Evolutionary conservation across 208 protist genomes (phyloP).

Genomic region (Trypanosoma scelopori): DNA sequence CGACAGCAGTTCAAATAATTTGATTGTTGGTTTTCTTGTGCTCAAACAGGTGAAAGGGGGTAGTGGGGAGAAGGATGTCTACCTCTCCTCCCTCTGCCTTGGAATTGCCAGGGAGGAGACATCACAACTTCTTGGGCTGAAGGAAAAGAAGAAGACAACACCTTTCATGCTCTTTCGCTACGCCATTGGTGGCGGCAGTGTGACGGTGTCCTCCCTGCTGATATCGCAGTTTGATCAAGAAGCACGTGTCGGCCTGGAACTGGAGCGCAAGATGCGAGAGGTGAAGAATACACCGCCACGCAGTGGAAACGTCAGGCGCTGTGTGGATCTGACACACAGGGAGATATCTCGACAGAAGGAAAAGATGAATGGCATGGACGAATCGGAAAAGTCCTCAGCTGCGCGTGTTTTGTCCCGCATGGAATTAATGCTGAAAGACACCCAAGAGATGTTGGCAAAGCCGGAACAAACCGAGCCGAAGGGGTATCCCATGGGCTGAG

Average conservation of each 20-base stretch:
- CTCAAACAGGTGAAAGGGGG: conserved; percentile 71
- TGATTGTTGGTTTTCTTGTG: conserved; percentile 63
- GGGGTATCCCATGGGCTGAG: conserved; percentile 51
- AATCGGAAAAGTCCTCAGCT: conserved; percentile 43
- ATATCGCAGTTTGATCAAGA: conserved; percentile 38
- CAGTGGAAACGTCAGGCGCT: conserved; percentile 72
- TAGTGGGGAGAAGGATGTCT: conserved; percentile 51
- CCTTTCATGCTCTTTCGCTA: conserved; percentile 74
- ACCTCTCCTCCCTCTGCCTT: conserved; percentile 72
- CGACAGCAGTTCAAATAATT: conserved; percentile 50
- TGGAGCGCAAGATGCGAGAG: conserved; percentile 72
- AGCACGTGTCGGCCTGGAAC: conserved; percentile 43
- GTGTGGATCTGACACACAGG: conserved; percentile 72
- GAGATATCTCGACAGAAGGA: conserved; percentile 70
- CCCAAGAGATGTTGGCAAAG: conserved; percentile 51
- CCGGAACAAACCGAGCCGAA: conserved; percentile 56
- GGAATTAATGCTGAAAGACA: conserved; percentile 70
- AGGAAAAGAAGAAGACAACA: conserved; percentile 53
- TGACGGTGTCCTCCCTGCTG: conserved; percentile 51
- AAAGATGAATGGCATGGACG: conserved; percentile 42
- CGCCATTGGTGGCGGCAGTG: conserved; percentile 63
- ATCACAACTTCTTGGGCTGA: conserved; percentile 51
- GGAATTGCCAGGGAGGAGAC: conserved; percentile 49
- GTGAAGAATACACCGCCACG: conserved; percentile 75
- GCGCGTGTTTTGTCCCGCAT: conserved; percentile 57